Conservation (phyloP, 345 rosid species). For the Salix dunnii region DNA sequence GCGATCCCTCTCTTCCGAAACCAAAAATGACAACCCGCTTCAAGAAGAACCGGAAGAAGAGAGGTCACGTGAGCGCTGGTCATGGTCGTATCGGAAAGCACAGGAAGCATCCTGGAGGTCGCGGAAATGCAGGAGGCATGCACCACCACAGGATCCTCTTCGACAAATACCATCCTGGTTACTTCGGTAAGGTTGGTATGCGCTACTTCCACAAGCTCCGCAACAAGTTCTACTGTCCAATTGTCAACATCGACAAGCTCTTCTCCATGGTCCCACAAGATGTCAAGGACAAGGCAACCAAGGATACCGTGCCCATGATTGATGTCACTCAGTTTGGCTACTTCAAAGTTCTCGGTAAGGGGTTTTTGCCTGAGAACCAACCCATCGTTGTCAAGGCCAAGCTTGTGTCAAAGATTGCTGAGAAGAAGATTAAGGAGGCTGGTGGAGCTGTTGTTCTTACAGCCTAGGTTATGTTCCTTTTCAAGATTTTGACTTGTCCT, state of each 20-base stretch:
- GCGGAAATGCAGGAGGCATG: conserved; percentile 32
- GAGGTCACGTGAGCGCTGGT: conserved; percentile 30
- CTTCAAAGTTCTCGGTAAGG: conserved; percentile 31
- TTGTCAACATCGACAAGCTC: conserved; percentile 33
- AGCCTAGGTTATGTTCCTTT: conserved; percentile 9
- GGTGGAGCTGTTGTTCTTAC: conserved; percentile 33
- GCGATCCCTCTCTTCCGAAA: background rate
- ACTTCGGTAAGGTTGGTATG: conserved; percentile 33
- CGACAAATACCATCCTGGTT: conserved; percentile 37
- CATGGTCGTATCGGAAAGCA: conserved; percentile 31
- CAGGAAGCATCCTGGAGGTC: conserved; percentile 30
- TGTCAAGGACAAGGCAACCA: conserved; percentile 18
- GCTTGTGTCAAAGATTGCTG: conserved; percentile 25
- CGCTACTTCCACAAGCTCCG: conserved; percentile 31
- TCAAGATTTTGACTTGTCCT: background rate
- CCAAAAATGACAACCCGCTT: conserved; percentile 19
- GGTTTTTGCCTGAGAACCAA: conserved; percentile 22
- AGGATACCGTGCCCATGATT: conserved; percentile 18
- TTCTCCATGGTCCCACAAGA: conserved; percentile 30
- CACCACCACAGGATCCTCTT: conserved; percentile 33
- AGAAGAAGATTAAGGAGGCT: conserved; percentile 33
- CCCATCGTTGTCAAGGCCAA: conserved; percentile 29
- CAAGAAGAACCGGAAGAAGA: conserved; percentile 32
- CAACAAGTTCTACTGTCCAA: conserved; percentile 26
- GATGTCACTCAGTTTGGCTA: conserved; percentile 29